Conservation (phyloP, 768 basidiomycete species). For the Tubosaeta sp. region DNA sequence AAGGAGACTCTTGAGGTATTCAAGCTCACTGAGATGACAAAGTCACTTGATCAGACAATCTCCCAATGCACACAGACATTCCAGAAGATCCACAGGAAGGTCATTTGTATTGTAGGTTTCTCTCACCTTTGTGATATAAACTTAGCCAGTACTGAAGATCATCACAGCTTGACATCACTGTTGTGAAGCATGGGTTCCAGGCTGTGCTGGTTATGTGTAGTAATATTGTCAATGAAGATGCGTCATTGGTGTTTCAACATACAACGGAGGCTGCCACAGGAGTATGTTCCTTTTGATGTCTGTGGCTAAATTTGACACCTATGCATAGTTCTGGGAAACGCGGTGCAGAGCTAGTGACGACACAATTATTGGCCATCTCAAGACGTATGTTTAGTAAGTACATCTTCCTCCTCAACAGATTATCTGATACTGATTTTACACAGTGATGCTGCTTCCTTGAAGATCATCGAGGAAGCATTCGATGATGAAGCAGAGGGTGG, state of each 20-base stretch:
- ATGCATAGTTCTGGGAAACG: neutral
- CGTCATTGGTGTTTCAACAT: neutral
- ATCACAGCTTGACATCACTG: neutral
- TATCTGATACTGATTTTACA: too few species aligned
- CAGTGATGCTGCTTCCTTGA: neutral
- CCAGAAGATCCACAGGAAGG: neutral
- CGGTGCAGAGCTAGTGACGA: neutral
- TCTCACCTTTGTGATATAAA: too few species aligned
- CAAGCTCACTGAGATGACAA: neutral
- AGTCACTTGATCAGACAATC: neutral
- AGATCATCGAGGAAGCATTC: neutral
- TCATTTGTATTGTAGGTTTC: neutral
- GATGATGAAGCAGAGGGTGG: neutral
- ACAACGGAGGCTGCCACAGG: neutral
- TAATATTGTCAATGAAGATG: constrained; percentile 1
- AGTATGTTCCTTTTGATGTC: neutral
- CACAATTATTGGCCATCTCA: neutral
- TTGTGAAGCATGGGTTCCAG: neutral
- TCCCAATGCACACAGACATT: neutral
- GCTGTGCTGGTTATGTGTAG: neutral
- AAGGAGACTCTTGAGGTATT: constrained; percentile 1
- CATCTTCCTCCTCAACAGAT: neutral
- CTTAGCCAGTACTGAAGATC: neutral
- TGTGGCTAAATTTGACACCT: too few species aligned
- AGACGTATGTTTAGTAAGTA: neutral